phyloP scores from a whole-genome alignment of 2,329 filamentous ascomycete species.

The Alternaria burnsii region DNA sequence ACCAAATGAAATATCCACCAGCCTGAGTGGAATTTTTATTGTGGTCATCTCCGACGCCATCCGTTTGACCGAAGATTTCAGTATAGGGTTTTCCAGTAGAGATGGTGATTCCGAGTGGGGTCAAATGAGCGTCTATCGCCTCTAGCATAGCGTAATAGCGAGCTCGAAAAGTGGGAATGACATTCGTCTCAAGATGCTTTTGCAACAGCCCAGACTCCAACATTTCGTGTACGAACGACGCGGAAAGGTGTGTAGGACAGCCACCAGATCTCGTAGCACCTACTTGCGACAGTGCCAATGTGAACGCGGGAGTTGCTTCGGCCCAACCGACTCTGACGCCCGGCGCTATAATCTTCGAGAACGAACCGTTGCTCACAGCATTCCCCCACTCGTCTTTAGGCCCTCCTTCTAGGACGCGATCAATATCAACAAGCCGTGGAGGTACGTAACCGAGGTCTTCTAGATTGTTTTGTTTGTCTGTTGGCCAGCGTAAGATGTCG shows the following conservation, averaged over 20 bases:
- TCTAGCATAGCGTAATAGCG: constrained; percentile 62
- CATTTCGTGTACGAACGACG: constrained; percentile 62
- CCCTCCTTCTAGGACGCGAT: constrained; percentile 68
- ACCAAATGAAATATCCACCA: neutral
- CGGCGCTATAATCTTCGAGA: constrained; percentile 69
- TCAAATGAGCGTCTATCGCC: constrained; percentile 65
- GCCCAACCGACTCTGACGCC: constrained; percentile 81
- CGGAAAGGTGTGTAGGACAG: constrained; percentile 62
- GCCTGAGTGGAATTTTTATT: neutral
- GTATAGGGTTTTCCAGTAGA: neutral
- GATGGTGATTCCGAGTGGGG: constrained; percentile 48
- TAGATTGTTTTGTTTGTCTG: constrained; percentile 62
- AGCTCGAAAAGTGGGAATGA: constrained; percentile 62
- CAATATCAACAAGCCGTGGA: constrained; percentile 79
- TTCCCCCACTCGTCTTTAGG: constrained; percentile 72
- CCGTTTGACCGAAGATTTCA: neutral
- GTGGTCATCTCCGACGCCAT: too few species aligned
- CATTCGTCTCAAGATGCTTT: constrained; percentile 56
- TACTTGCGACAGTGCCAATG: constrained; percentile 63
- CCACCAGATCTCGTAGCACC: constrained; percentile 62
- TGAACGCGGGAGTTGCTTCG: constrained; percentile 70
- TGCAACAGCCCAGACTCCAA: constrained; percentile 58
- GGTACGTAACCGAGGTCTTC: constrained; percentile 51
- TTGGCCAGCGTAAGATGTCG: constrained; percentile 79
- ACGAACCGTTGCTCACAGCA: constrained; percentile 83